Conservation (phyloP, 108 stramenopile genomes). For the Nitzschia sp. region DNA sequence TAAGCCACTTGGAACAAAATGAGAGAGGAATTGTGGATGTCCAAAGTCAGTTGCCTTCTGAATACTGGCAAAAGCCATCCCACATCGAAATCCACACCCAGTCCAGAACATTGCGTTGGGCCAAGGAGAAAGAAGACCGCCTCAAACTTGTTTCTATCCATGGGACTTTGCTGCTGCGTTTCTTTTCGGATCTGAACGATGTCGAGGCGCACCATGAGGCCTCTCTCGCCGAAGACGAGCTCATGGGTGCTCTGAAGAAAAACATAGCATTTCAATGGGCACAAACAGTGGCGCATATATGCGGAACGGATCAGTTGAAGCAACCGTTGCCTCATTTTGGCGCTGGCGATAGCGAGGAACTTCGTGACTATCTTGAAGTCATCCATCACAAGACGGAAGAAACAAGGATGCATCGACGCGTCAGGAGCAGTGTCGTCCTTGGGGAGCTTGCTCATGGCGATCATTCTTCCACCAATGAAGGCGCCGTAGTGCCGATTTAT, state of each 20-base stretch:
- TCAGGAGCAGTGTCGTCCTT: not conserved
- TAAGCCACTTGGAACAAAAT: slow-evolving; percentile 15
- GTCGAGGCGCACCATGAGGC: slow-evolving; percentile 33
- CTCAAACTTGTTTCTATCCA: slow-evolving; percentile 49
- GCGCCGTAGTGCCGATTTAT: too few species aligned
- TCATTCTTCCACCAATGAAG: not conserved
- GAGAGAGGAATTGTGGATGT: slow-evolving; percentile 17
- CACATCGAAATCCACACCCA: slow-evolving; percentile 14
- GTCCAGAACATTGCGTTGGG: slow-evolving; percentile 52
- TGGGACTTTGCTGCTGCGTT: slow-evolving; percentile 67
- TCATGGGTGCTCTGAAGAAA: slow-evolving; percentile 27
- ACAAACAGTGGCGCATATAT: slow-evolving; percentile 65
- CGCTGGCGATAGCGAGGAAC: slow-evolving; percentile 46
- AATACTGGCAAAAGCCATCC: slow-evolving; percentile 26
- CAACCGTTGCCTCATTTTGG: slow-evolving; percentile 66
- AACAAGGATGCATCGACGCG: not conserved
- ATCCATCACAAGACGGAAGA: slow-evolving; percentile 8
- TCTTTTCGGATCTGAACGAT: slow-evolving; percentile 72
- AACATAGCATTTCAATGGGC: slow-evolving; percentile 80
- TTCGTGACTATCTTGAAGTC: slow-evolving; percentile 54
- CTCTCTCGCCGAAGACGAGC: slow-evolving; percentile 7
- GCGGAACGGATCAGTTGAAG: slow-evolving; percentile 51
- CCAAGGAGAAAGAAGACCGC: slow-evolving; percentile 61
- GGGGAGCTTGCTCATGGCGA: not conserved
- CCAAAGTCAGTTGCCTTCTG: slow-evolving; percentile 16